Evolutionary conservation across 495 filamentous ascomycete genomes (phyloP).

Genomic region (Xylaria acuta): DNA sequence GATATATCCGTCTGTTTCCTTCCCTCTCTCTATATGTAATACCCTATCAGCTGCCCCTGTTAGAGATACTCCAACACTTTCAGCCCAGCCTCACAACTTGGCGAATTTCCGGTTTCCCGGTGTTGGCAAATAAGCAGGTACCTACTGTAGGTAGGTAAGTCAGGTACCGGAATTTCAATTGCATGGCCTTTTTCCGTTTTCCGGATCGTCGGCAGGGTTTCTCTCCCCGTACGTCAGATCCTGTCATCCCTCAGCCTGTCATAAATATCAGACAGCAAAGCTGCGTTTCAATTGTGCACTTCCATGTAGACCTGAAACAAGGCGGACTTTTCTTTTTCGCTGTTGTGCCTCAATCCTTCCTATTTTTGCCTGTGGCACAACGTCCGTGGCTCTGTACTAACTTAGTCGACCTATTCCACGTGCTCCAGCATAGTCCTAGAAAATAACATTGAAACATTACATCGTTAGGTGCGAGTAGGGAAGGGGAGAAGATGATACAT

Average conservation of each 20-base stretch:
- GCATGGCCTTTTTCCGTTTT: slow-evolving; percentile 2
- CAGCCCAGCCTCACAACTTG: slow-evolving; percentile 10
- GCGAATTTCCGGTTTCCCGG: slow-evolving; percentile 9
- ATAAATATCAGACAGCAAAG: slow-evolving; percentile 5
- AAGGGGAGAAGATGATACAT: not conserved
- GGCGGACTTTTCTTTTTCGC: slow-evolving; percentile 9
- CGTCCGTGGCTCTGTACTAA: not conserved
- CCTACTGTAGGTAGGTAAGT: not conserved
- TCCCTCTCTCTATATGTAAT: not conserved
- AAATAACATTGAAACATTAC: not conserved
- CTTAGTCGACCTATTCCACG: not conserved
- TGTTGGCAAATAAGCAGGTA: not conserved
- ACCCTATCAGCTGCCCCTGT: not conserved
- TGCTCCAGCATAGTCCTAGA: not conserved
- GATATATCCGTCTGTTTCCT: not conserved
- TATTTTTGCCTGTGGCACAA: not conserved
- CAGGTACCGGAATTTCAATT: slow-evolving; percentile 3
- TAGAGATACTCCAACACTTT: not conserved
- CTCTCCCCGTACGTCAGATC: not conserved
- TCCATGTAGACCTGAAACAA: slow-evolving; percentile 12
- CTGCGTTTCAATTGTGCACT: slow-evolving; percentile 17
- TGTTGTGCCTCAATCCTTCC: not conserved
- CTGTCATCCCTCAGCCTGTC: not conserved
- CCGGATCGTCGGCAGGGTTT: slow-evolving; percentile 11
- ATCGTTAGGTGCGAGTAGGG: not conserved